A percentile compares a stretch with the other conserved stretches of the same genome.
phyloP scores from a whole-genome alignment of 345 rosid species.

The Eucalyptus shirleyi region DNA sequence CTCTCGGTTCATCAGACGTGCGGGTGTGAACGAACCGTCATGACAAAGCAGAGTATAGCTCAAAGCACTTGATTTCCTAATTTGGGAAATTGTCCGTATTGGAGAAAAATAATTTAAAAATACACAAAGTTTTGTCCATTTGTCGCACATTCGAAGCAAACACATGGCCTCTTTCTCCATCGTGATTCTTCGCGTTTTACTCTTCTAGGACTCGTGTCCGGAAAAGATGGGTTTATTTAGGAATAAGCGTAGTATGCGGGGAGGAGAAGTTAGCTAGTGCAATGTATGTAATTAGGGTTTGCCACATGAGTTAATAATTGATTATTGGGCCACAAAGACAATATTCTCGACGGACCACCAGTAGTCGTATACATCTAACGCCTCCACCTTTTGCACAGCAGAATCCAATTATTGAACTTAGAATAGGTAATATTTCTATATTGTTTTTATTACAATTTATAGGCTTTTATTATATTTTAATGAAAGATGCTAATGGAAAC shows the following conservation, averaged over 20 bases:
- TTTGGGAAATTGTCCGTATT: not conserved
- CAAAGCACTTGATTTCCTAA: not conserved
- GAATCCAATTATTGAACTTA: not conserved
- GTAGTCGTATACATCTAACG: not conserved
- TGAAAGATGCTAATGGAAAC: not conserved
- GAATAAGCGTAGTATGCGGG: too few species aligned
- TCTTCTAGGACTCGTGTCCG: not conserved
- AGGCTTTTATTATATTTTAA: not conserved
- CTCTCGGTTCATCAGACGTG: not conserved
- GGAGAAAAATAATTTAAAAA: too few species aligned
- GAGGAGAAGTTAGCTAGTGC: too few species aligned
- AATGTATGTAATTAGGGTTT: not conserved
- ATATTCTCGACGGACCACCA: not conserved
- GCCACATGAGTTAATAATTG: not conserved
- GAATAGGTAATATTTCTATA: not conserved
- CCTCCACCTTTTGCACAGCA: not conserved
- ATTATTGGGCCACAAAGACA: not conserved
- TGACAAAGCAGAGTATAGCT: not conserved
- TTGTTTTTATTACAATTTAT: not conserved
- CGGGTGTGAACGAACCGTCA: not conserved
- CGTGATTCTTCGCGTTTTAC: not conserved
- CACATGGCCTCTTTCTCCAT: not conserved
- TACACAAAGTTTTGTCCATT: not conserved
- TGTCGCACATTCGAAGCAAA: not conserved
- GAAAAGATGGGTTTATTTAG: not conserved